phyloP scores from a whole-genome alignment of 1,284 basidiomycete species.

The Boletus coffeatus region DNA sequence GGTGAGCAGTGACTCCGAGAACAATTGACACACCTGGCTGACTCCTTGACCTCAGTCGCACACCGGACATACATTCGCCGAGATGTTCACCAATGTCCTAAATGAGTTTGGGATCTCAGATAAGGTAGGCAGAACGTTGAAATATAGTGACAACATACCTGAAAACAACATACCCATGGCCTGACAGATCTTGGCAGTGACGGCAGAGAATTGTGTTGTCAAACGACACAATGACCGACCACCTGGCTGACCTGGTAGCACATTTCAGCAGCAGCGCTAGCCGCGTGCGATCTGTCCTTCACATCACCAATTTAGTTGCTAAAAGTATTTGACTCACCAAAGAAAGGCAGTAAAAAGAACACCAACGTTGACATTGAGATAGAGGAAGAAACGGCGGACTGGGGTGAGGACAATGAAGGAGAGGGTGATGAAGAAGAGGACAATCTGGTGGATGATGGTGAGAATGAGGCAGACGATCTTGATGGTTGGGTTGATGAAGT shows the following conservation, averaged over 20 bases:
- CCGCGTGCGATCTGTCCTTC: not conserved
- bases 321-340: not conserved
- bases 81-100: too few species aligned
- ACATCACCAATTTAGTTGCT: not conserved
- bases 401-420: not conserved
- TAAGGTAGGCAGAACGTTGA: too few species aligned
- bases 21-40: too few species aligned
- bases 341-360: not conserved
- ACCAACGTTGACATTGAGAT: not conserved
- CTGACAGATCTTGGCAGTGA: not conserved
- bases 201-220: not conserved
- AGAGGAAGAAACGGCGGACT: not conserved
- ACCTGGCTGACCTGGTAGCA: not conserved
- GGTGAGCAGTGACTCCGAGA: too few species aligned
- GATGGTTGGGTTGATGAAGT: conserved; percentile 2
- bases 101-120: too few species aligned
- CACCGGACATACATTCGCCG: too few species aligned
- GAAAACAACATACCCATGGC: not conserved
- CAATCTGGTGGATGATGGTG: not conserved
- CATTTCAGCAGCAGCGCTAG: not conserved
- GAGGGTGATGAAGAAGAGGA: not conserved
- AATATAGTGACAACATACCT: too few species aligned
- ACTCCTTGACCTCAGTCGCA: too few species aligned
- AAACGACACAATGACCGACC: not conserved
- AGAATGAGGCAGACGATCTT: not conserved